Evolutionary conservation across 1,139 yeast species (phyloP), one percentile per base, ranked within the genome.

Genomic region (Debaryomyces sp.): DNA sequence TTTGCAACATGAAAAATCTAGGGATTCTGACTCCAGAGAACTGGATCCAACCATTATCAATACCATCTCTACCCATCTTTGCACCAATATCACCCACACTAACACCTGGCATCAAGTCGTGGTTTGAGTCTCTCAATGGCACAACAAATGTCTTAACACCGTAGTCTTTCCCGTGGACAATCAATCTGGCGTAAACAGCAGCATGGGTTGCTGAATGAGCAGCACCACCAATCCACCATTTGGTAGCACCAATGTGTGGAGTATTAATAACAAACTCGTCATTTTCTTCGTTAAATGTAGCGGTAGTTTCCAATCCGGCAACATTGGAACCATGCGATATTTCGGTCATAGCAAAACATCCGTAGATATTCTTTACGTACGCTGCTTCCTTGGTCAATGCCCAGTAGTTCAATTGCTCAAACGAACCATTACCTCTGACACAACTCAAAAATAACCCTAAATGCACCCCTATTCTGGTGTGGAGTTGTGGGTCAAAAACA

Each of bases 171-270:
- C 89, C 94, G 49, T 85, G 79, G 35, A 89, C 92, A 53, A 87
- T 81, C 59, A 91, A 78, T 60, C 97, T 80, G 29, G 97, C 97
- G 63, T 85, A 91, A 44, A 82, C 85, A 33, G 87, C 81, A 23
- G 90, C 75, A 69, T 91, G 97, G 43, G 94, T 89, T 8, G 97
- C 87, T 23, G 96, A 86, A 65, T 89, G 96, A 6, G 97, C 97
- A 46, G 97, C 97, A 63, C 97, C 97, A 47, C 97, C 97, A 62
- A 91, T 91, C 97, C 97, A 91, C 97, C 97, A 91, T 70, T 91
- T 91, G 50, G 97, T 89, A 35, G 97, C 97, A 47, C 94, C 91
- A 53, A 88, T 71, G 64, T 89, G 89, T 6, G 97, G 97, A 22
- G 97, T 91, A 66, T 89, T 83, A 56, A 91, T 84, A 47, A 81